Evolutionary conservation across 1,284 basidiomycete genomes (phyloP).

Genomic region (Ganoderma meredithae): DNA sequence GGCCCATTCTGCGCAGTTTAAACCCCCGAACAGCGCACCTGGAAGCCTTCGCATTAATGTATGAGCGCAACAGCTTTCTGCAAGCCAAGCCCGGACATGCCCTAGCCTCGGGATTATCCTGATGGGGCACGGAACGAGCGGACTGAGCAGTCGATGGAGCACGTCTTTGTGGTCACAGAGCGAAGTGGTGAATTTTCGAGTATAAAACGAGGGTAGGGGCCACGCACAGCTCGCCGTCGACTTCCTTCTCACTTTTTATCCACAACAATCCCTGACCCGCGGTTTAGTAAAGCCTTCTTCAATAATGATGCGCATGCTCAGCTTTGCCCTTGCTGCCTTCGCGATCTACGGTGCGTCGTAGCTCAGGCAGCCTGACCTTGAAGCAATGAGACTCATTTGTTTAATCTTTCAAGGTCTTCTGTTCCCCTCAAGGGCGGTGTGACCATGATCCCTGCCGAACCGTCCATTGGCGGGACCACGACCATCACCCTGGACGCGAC

Average conservation of each 20-base stretch:
- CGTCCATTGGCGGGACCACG: background rate
- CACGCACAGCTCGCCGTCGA: background rate
- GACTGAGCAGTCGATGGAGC: background rate
- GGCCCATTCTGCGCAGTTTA: background rate
- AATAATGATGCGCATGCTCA: slow-evolving; percentile 2
- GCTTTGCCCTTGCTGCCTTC: background rate
- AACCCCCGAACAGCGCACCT: background rate
- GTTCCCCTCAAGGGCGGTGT: background rate
- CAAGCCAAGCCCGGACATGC: background rate
- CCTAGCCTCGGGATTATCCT: no score
- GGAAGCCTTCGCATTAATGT: background rate
- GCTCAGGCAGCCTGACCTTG: no score
- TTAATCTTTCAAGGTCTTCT: background rate
- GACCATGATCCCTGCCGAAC: no score
- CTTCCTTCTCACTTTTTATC: background rate
- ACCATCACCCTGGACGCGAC: background rate
- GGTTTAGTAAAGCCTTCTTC: background rate
- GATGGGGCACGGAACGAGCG: no score
- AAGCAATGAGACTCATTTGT: background rate
- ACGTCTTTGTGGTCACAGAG: background rate
- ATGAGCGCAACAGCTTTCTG: background rate
- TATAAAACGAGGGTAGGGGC: background rate
- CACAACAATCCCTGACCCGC: background rate
- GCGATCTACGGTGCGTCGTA: background rate
- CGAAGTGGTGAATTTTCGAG: background rate